Evolutionary conservation across 768 basidiomycete species (phyloP), one percentile per base, ranked within the genome.

Genomic region (Cystofilobasidium bisporidii): DNA sequence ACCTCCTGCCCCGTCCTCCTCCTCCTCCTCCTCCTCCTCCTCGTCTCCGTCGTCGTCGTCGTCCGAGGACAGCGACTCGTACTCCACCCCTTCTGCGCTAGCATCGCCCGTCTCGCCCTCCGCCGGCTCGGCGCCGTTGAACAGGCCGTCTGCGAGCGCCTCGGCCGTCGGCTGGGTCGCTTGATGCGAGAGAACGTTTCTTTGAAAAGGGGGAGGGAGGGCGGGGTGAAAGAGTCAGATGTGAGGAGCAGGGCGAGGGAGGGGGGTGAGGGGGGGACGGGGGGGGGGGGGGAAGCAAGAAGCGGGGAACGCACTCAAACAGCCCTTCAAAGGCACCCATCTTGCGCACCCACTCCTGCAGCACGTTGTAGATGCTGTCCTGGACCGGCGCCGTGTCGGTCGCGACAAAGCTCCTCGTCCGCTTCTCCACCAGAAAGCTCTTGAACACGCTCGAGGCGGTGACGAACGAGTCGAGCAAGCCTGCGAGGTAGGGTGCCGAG

Each of bases 331-430:
- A 61, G 9, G 60, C 40, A 24, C 28, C 40, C 36, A 61, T 38
- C 30, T 47, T 41, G 18, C 20, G 40, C 15, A 61, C 36, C 60
- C 60, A 61, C 40, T 61, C 60, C 36, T 43, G 40, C 24, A 41
- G 45, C 5, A 47, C 45, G 15, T 41, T 61, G 26, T 24, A 61
- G 60, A 61, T 47, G 18, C 36, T 30, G 26, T 61, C 45, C 26
- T 61, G 60, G n/a, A 61, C 60, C 20, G 60, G 60, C 40, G 60
- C 60, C 28, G 40, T 47, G 26, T 61, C 60, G 40, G 60, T 61
- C 60, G 60, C 60, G 26, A 61, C 60, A 28, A 40, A 61, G 6
- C 26, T 3, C 20, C 45, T 18, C 30, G 60, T 61, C 41, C 40
- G n/a, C 18, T 28, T n/a, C 9, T 38, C 60, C 15, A 61, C 45